Evolutionary conservation across 148 eudicot species (phyloP).

Genomic region (Mesembryanthemum crystallinum): DNA sequence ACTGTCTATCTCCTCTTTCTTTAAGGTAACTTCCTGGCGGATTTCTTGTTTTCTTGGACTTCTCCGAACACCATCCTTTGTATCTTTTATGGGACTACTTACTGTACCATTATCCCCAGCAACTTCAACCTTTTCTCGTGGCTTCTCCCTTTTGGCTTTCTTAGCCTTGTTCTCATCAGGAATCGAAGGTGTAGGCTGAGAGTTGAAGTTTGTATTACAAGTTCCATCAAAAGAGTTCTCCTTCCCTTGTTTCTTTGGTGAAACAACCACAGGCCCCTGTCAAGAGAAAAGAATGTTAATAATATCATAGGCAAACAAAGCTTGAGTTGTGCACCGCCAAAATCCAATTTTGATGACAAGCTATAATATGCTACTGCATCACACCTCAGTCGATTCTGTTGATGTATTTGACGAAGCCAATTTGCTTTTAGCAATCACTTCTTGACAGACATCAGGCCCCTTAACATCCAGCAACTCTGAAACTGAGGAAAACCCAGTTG

Average conservation of each 20-base stretch:
- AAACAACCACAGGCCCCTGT: constrained; percentile 40
- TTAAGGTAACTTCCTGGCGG: constrained; percentile 22
- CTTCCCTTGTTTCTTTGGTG: constrained; percentile 49
- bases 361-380: constrained; percentile 15
- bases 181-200: constrained; percentile 21
- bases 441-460: constrained; percentile 38
- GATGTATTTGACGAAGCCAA: constrained; percentile 28
- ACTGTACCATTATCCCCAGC: constrained; percentile 14
- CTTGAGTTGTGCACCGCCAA: neutral
- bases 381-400: constrained; percentile 29
- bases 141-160: constrained; percentile 34
- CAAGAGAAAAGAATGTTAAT: constrained; percentile 4
- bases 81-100: constrained; percentile 28
- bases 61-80: constrained; percentile 13
- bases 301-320: neutral
- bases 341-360: neutral
- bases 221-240: constrained; percentile 46
- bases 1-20: constrained; percentile 12
- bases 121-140: constrained; percentile 24
- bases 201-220: constrained; percentile 21
- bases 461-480: constrained; percentile 60
- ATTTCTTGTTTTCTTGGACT: constrained; percentile 15
- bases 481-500: constrained; percentile 87
- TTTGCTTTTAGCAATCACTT: constrained; percentile 26
- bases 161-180: constrained; percentile 37